Percentiles rank a stretch among this genome's conserved stretches.
These are phyloP conservation scores for Linum trigynum DNA, from an alignment of 345 rosid species.

Conservation along the genomic window DNA sequence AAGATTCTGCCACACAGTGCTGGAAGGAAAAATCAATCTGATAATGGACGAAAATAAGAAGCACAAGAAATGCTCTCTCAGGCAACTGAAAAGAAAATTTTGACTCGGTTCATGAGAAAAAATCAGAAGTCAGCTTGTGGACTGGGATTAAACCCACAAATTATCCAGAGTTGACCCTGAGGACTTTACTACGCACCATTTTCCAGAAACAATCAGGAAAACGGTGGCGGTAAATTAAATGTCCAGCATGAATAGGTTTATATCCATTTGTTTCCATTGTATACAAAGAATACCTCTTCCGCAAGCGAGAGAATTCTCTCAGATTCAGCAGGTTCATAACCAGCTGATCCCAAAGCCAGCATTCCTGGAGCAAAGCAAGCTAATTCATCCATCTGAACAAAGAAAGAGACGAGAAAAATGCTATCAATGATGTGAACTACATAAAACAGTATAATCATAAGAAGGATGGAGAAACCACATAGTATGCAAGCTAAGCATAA, in stretches of 20 bases:
- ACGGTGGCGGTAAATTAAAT: too few relatives aligned
- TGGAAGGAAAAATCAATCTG: not conserved
- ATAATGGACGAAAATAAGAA: not conserved
- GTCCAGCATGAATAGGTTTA: too few relatives aligned
- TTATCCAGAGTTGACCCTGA: too few relatives aligned
- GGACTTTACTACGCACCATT: too few relatives aligned
- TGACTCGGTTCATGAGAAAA: not conserved
- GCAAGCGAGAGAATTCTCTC: slow-evolving; percentile 68
- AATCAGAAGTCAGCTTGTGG: too few relatives aligned
- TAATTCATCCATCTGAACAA: slow-evolving; percentile 88
- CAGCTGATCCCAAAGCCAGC: slow-evolving; percentile 91
- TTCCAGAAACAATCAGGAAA: too few relatives aligned
- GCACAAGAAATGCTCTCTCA: not conserved
- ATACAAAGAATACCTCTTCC: slow-evolving; percentile 52
- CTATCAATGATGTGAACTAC: slow-evolving; percentile 2
- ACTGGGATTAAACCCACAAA: too few relatives aligned
- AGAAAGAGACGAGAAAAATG: slow-evolving; percentile 2
- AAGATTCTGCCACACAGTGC: not conserved
- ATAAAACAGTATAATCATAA: slow-evolving; percentile 13
- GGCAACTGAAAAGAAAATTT: not conserved
- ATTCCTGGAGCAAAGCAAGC: slow-evolving; percentile 99
- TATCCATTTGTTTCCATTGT: too few relatives aligned
- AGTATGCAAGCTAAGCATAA: not conserved
- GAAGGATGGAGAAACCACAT: not conserved
- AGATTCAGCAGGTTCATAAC: slow-evolving; percentile 69